Evolutionary conservation across 805 yeast species (phyloP), one percentile per base, ranked within the genome.

Genomic region (Lipomyces kockii): DNA sequence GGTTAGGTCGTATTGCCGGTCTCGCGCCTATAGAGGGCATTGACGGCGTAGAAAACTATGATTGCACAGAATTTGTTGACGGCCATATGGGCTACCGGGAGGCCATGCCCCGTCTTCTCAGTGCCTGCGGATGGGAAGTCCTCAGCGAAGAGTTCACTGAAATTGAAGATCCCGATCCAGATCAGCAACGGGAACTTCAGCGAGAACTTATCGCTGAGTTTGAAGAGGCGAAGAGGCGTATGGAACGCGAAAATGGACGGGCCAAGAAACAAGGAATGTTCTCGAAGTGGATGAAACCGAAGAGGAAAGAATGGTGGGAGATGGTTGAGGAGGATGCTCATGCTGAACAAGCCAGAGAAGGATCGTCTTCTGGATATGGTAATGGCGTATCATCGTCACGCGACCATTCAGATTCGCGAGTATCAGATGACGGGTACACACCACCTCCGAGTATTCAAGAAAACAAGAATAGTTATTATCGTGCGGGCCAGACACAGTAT

Each of bases 11-110:
- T n/a, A 95, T 95, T 56, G 92, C 94, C 4, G 99, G 99, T 0
- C 82, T 95, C 35, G 88, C 97, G 0, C 89, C 93, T 3, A 84
- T 94, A 49, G 88, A 86, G 63, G 71, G 56, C 25, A 80, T 86
- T 25, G 82, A 84, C 29, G 90, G 89, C 0, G 82, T 95, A 37
- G 97, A 92, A 71, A 94, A 94, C 77, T 83, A 89, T 70, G 96
- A 95, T 75, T 91, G 97, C 74, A 90, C 98, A 0, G 92, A 88
- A 22, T 74, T 83, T 62, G 97, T 94, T 3, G 92, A 90, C 68
- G 99, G 99, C 0, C 99, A 95, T 80, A 91, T 95, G 97, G 92
- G 90, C n/a, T 95, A 95, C 79, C 89, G 99, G 80, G 89, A 89
- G 69, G 92, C 92, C 12, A 92, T 95, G 85, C 99, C 99, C 0